Evolutionary conservation across 2,329 filamentous ascomycete species (phyloP).

Genomic region (Passalora sequoiae): DNA sequence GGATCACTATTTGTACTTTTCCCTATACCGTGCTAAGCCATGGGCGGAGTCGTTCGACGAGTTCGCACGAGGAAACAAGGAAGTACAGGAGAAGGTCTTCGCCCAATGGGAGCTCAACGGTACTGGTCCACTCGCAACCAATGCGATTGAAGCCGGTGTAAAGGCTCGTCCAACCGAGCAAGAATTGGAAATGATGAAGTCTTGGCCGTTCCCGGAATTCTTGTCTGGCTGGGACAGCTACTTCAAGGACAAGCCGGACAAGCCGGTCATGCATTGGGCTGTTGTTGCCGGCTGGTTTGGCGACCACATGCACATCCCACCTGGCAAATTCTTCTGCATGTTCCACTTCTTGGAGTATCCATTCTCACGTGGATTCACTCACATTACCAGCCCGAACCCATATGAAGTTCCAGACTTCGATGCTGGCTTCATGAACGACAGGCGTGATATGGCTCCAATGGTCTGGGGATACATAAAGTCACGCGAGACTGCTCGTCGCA

Average conservation of each 20-base stretch:
- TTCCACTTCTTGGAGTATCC: constrained; percentile 74
- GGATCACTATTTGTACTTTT: constrained; percentile 69
- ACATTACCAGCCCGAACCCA: constrained; percentile 49
- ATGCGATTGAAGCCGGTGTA: constrained; percentile 74
- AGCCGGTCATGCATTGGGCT: constrained; percentile 81
- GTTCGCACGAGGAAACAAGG: constrained; percentile 68
- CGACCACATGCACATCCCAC: constrained; percentile 57
- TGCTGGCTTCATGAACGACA: constrained; percentile 70
- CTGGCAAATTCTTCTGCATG: constrained; percentile 78
- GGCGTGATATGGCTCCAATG: constrained; percentile 78
- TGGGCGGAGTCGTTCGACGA: constrained; percentile 75
- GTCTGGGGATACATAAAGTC: constrained; percentile 82
- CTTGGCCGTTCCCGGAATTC: constrained; percentile 71
- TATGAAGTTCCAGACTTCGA: constrained; percentile 75
- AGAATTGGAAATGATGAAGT: constrained; percentile 64
- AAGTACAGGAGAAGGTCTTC: constrained; percentile 67
- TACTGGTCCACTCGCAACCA: constrained; percentile 70
- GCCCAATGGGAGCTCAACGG: constrained; percentile 76
- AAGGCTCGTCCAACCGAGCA: constrained; percentile 67
- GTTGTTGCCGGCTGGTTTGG: constrained; percentile 61
- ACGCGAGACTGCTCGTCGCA: constrained; percentile 70
- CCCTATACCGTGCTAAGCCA: constrained; percentile 66
- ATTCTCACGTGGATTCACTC: constrained; percentile 66
- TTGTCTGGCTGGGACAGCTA: constrained; percentile 71
- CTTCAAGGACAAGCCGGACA: constrained; percentile 79